Evolutionary conservation across 805 yeast genomes (phyloP).

Genomic region (Ogataea degrootiae): DNA sequence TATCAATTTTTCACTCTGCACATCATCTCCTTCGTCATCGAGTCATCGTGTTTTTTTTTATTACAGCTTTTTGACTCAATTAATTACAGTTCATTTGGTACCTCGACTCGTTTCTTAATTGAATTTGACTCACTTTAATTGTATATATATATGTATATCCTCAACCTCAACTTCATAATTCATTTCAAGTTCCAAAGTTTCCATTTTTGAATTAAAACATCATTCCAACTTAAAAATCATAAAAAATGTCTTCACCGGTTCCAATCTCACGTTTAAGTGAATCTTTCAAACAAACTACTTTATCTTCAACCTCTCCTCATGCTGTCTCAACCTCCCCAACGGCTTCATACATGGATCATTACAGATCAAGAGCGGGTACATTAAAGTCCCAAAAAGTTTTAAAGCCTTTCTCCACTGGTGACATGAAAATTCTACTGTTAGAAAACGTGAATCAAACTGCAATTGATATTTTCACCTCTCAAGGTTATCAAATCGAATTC

Average conservation of each 20-base stretch:
- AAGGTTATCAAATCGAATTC: conserved; percentile 97
- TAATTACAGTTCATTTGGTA: too few species aligned
- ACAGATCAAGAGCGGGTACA: conserved; percentile 35
- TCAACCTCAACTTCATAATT: neutral
- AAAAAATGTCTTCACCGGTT: conserved; percentile 59
- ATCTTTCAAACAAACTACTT: conserved; percentile 46
- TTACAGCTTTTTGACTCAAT: too few species aligned
- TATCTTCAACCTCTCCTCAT: conserved; percentile 48
- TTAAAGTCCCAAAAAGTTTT: conserved; percentile 59
- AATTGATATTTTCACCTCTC: conserved; percentile 71
- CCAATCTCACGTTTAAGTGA: conserved; percentile 53
- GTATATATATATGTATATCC: too few species aligned
- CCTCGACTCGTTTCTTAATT: too few species aligned
- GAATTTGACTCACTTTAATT: too few species aligned
- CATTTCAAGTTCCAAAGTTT: neutral
- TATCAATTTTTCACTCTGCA: too few species aligned
- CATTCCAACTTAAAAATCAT: too few species aligned
- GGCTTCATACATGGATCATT: conserved; percentile 57
- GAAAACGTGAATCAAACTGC: conserved; percentile 96
- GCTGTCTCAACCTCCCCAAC: conserved; percentile 83
- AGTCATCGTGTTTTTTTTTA: too few species aligned
- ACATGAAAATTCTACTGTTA: conserved; percentile 81
- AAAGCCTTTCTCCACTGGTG: conserved; percentile 95
- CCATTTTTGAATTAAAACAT: neutral
- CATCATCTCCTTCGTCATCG: too few species aligned